Evolutionary conservation across 177 flowering plant species (phyloP), one percentile per base, ranked within the genome.

Genomic region (Telopea speciosissima): DNA sequence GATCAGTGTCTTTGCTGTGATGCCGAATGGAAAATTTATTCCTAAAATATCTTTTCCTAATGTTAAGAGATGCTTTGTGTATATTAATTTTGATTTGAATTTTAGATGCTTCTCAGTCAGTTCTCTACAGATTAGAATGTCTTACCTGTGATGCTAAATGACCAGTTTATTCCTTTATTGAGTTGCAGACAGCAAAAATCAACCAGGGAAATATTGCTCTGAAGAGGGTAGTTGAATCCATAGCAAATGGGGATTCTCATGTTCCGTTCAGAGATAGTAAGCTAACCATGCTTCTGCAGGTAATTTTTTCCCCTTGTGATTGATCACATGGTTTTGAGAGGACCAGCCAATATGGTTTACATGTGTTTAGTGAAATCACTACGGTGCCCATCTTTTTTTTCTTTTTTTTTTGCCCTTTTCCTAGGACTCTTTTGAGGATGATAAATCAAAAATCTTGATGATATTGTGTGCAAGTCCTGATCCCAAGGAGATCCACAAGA

Each of bases 231-330:
- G 99, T 95, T 60, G 99, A 95, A 70, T 91, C 99, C 58, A 93
- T 95, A 70, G 99, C 98, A 24, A 95, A 95, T 81, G 97, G 97
- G 8, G 99, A 95, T 79, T 91, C 98, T 62, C 93, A 95, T 73
- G 96, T 95, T 23, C 99, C 99, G 45, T 95, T 95, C 76, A 83
- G 97, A 81, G 99, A 93, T 67, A 95, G 98, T 82, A 95, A 95
- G 78, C 72, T 91, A 54, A 93, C 98, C 26, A 95, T 95, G 99
- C 91, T 95, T 80, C 83, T 95, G 36, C 99, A 95, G 94, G 99
- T 95, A 78, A 65, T 24, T 68, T 21, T 23, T 40, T 62, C 52
- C 26, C 54, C 11, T 31, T 65, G 28, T 42, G 67, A 24, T 66
- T 42, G 65, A 22, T 45, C 28, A 21, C 36, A 28, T 71, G 8